Percentiles rank a stretch among this genome's conserved stretches.
Evolutionary conservation across 495 filamentous ascomycete species (phyloP).

Genomic region (Neurospora sp.): DNA sequence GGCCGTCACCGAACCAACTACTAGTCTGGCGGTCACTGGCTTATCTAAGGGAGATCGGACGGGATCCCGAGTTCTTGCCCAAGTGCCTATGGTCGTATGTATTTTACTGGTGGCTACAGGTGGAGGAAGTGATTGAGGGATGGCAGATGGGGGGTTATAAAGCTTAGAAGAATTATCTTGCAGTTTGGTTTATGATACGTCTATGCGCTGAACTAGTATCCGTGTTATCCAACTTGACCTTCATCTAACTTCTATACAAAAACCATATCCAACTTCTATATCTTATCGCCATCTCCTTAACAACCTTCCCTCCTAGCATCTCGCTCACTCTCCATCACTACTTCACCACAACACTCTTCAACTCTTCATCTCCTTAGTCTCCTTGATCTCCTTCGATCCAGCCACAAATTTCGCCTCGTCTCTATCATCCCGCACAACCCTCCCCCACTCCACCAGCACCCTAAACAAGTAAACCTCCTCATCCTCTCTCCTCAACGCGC

Average conservation of each 20-base stretch:
- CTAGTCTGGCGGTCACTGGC: background rate
- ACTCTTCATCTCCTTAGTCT: no score
- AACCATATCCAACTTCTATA: background rate
- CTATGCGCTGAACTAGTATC: no score
- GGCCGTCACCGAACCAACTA: background rate
- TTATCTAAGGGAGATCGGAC: background rate
- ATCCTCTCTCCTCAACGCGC: slow-evolving; percentile 64
- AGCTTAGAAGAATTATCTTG: no score
- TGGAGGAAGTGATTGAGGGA: background rate
- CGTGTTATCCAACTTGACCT: no score
- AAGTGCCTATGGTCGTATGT: background rate
- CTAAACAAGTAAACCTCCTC: slow-evolving; percentile 79
- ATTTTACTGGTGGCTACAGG: background rate
- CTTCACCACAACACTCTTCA: no score
- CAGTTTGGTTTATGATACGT: background rate
- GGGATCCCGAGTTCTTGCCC: background rate
- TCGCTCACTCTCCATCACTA: background rate
- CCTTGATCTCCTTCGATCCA: background rate
- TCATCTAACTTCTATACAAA: no score
- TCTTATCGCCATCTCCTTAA: background rate
- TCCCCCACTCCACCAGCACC: slow-evolving; percentile 65
- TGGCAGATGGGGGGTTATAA: background rate
- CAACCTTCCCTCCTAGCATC: background rate
- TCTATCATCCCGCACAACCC: slow-evolving; percentile 52
- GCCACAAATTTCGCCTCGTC: slow-evolving; percentile 45